phyloP scores from a whole-genome alignment of 2,329 filamentous ascomycete genomes.

The Biscogniauxia mediterranea region DNA sequence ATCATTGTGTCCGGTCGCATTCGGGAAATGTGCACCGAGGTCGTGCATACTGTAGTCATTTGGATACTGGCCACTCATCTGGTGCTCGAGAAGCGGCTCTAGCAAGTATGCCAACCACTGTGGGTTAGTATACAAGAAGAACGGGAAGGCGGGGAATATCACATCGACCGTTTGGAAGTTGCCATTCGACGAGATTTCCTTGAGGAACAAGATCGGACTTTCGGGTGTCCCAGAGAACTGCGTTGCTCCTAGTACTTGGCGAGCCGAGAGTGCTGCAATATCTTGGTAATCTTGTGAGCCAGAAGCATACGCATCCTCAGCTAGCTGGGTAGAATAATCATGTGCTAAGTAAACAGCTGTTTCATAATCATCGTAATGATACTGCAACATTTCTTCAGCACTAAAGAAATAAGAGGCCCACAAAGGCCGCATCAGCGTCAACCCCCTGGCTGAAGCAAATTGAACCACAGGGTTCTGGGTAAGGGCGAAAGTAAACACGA shows the following conservation, averaged over 20 bases:
- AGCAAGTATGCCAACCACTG: slow-evolving; percentile 76
- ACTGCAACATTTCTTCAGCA: slow-evolving; percentile 63
- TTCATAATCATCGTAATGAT: slow-evolving; percentile 73
- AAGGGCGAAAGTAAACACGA: slow-evolving; percentile 73
- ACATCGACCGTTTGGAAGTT: slow-evolving; percentile 86
- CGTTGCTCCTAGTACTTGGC: slow-evolving; percentile 77
- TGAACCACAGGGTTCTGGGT: slow-evolving; percentile 78
- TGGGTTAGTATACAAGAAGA: slow-evolving; percentile 83
- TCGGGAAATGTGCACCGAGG: slow-evolving; percentile 69
- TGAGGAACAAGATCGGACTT: slow-evolving; percentile 73
- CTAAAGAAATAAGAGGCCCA: slow-evolving; percentile 74
- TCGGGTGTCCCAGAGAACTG: slow-evolving; percentile 72
- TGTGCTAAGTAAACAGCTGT: slow-evolving; percentile 61
- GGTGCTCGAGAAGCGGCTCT: slow-evolving; percentile 78
- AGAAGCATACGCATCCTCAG: slow-evolving; percentile 68
- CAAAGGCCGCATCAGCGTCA: slow-evolving; percentile 75
- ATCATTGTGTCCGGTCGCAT: slow-evolving; percentile 70
- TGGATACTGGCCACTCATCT: slow-evolving; percentile 78
- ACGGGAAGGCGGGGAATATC: slow-evolving; percentile 82
- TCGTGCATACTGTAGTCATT: slow-evolving; percentile 81
- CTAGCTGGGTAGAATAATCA: slow-evolving; percentile 73
- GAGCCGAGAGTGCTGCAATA: slow-evolving; percentile 73
- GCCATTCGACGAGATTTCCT: slow-evolving; percentile 83
- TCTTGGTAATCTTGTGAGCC: slow-evolving; percentile 74
- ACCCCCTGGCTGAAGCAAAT: slow-evolving; percentile 71